Base-by-base conservation (phyloP, 164 flowering plant genomes). In the Protea cynaroides region DNA sequence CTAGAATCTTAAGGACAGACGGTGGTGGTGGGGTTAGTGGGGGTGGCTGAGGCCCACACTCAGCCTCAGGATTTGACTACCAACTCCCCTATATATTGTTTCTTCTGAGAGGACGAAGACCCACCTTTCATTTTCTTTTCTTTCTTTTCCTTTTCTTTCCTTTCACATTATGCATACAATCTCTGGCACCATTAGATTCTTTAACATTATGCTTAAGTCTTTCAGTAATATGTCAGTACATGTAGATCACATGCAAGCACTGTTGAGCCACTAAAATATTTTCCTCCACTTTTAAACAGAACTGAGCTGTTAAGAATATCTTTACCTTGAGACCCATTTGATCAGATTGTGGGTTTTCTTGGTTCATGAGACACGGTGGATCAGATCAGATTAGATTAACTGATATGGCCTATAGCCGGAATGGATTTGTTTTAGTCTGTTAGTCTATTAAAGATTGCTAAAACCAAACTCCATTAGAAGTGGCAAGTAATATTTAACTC, bases 1-100 rank as follows among this genome's bases (percentile, higher is more conserved):
- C 55, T 78, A 75, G 81, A 75, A 72, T 77, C 77, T 77, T 59
- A 12, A 5, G 7, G 18, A 4, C 52, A 12, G n/a, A 15, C 15
- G 43, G 24, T 71, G 70, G 69, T 64, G 74, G 72, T 74, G 73
- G 77, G n/a, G 44, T 68, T 69, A 66, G 57, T 50, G 66, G 59
- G 65, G 62, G 49, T 78, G 78, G 13, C 75, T 77, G 47, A 78
- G 78, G 13, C 77, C 80, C 73, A 59, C 38, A 8, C 46, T n/a
- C 59, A 64, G 29, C 54, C 59, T 49, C 62, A 25, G 36, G 63
- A 56, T 21, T 65, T 14, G 61, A 70, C 69, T 46, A 43, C 22
- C 43, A 52, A 34, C 24, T 2, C 18, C 21, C 18, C 40, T 59
- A n/a, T n/a, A n/a, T n/a, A 44, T 51, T 34, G 54, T 58, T 63